A percentile compares a stretch with the other conserved stretches of the same genome.
Conservation (phyloP, 2,329 filamentous ascomycete species). For the Dothiorella sarmentorum region DNA sequence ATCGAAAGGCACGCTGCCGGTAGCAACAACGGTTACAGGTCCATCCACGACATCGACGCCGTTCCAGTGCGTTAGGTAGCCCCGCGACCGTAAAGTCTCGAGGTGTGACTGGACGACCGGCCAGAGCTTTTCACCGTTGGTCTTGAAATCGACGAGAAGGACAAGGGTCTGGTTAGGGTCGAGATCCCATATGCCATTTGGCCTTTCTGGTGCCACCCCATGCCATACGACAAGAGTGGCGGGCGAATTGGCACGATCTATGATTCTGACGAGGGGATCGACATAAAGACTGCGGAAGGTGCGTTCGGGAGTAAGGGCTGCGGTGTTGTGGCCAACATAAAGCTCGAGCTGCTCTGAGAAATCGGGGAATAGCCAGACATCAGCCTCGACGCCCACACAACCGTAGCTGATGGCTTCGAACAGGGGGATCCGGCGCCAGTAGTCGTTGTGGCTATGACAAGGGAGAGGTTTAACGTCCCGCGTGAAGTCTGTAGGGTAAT, state of each 20-base stretch:
- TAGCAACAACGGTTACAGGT: conserved; percentile 53
- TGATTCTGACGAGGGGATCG: conserved; percentile 48
- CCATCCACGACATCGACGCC: conserved; percentile 40
- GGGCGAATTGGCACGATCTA: conserved; percentile 49
- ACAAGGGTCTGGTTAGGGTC: conserved; percentile 48
- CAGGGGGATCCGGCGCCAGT: conserved; percentile 54
- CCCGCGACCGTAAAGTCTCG: conserved; percentile 45
- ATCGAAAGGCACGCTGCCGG: conserved; percentile 52
- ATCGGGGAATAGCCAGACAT: conserved; percentile 52
- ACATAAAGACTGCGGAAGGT: conserved; percentile 54
- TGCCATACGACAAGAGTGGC: neutral
- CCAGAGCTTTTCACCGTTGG: conserved; percentile 34
- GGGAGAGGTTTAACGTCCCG: conserved; percentile 48
- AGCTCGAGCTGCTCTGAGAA: conserved; percentile 43
- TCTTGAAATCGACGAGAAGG: conserved; percentile 53
- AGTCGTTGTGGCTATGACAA: conserved; percentile 59
- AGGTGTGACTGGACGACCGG: conserved; percentile 42
- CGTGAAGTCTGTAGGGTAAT: conserved; percentile 47
- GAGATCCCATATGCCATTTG: conserved; percentile 51
- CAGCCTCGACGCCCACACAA: conserved; percentile 56
- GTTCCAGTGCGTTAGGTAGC: conserved; percentile 52
- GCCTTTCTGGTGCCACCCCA: conserved; percentile 23
- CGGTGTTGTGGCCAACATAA: conserved; percentile 52
- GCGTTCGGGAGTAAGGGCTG: conserved; percentile 43
- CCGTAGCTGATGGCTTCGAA: conserved; percentile 55